Evolutionary conservation across 257 asterid genomes (phyloP), one percentile per base, ranked within the genome.

Genomic region (Salvia miltiorrhiza): DNA sequence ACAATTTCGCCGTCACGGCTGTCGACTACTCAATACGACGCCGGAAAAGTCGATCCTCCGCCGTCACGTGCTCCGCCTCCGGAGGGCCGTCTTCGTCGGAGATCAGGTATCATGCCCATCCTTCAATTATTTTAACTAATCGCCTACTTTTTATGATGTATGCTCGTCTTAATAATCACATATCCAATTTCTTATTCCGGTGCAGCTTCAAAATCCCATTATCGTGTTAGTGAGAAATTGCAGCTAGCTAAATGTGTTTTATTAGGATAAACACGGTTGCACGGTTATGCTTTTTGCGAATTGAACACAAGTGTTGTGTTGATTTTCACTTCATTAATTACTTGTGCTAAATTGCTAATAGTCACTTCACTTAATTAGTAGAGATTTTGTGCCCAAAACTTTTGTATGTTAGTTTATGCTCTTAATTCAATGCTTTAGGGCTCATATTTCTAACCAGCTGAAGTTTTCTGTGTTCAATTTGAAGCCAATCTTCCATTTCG

Each of bases 31-130:
- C 76, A 49, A 33, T 58, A 10, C 81, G 58, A 20, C 77, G 71
- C 49, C 79, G 77, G 1, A 70, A 53, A 43, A 37, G 70, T 64
- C 76, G 78, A 23, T 63, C 72, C 71, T 53, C 69, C 65, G 21
- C 79, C 53, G 5, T 78, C 73, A 63, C 74, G 63, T 85, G 90
- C 76, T 83, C 79, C 59, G 85, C 88, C 70, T 83, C 82, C 73
- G 76, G 84, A 9, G 85, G 69, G 11, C 77, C 88, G 16, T 82
- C 86, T 21, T 69, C 90, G 0, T 69, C 90, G 28, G 85, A 85
- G 10, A 77, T 83, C 79, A 85, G 90, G 90, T 83, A 16, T 5
- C 4, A 54, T 24, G 61, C 11, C 61, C 5, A 11, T 24, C 14
- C 39, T 12, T 21, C 39, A 4, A 7, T 32, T 9, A n/a, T 3